Base-by-base conservation (phyloP, 192 early-diverging fungal genomes). In the Physocladia obscura region DNA sequence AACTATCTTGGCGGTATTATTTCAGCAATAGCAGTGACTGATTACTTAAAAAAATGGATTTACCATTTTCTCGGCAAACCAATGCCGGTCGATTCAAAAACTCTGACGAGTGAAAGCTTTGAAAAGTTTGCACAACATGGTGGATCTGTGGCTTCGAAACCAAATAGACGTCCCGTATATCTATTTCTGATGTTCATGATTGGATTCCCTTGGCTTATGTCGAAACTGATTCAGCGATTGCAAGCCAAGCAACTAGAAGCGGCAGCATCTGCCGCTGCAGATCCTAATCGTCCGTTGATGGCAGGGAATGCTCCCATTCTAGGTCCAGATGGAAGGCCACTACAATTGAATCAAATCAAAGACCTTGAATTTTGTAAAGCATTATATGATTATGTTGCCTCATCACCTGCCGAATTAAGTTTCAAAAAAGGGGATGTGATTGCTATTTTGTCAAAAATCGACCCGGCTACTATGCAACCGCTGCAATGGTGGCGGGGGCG, bases 401-500 rank as follows among this genome's bases (percentile, higher is more conserved):
- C 90, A 67, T 81, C 89, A 6, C 89, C 91, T 27, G 81, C 81
- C 31, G 97, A 99, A 77, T 80, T 99, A 62, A 84, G 77, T 48
- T 87, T 99, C 60, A 84, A 82, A 62, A 87, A 87, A 48, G 95
- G 95, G 22, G 95, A 97, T 24, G 82, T 97, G 52, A 84, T 99
- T 57, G 94, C 94, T 2, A 88, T 99, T 34, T 78, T 93, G 49
- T 89, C 84, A 69, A 94, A 95, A 78, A 75, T 85, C 8, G 92
- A 94, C 71, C 76, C 80, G 17, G 84, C 84, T 21, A 90, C 87
- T 52, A 90, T 90, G 17, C 81, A 87, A 61, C 88, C 86, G 31
- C 84, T 87, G 35, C 82, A 83, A 74, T 99, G 97, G 97, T 99
- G 97, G 97, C 76, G 90, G 39, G 97, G 95, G 11, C 76, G 91